These are phyloP conservation scores for Xylaria venustula DNA, from an alignment of 495 filamentous ascomycete genomes.

Conservation along the genomic window DNA sequence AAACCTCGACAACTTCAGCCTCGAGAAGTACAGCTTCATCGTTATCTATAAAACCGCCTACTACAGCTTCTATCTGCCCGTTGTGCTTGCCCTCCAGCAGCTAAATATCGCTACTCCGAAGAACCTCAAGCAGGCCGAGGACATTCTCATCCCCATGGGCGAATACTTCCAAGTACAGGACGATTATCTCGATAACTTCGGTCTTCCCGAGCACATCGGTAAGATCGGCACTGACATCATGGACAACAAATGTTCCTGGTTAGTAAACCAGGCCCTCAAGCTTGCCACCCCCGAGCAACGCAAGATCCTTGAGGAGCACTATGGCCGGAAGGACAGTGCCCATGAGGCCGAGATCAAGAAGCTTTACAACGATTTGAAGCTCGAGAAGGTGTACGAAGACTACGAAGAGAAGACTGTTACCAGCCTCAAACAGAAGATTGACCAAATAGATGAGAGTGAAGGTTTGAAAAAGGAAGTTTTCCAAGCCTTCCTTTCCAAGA, in stretches of 20 bases:
- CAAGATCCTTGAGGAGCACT: conserved; percentile 75
- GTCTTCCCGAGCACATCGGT: conserved; percentile 83
- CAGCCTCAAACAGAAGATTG: conserved; percentile 73
- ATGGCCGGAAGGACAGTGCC: conserved; percentile 80
- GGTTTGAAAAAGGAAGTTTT: conserved; percentile 90
- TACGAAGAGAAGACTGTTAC: conserved; percentile 84
- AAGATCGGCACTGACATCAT: conserved; percentile 99
- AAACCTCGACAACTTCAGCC: conserved; percentile 87
- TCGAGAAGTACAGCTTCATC: conserved; percentile 96
- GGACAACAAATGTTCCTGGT: conserved; percentile 99
- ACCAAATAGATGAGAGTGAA: conserved; percentile 73
- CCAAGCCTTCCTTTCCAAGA: conserved; percentile 87
- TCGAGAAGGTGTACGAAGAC: conserved; percentile 76
- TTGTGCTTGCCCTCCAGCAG: conserved; percentile 84
- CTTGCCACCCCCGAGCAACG: conserved; percentile 78
- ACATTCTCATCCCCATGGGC: conserved; percentile 95
- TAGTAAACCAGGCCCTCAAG: conserved; percentile 88
- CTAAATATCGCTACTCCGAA: conserved; percentile 75
- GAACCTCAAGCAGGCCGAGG: conserved; percentile 81
- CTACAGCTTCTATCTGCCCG: conserved; percentile 97
- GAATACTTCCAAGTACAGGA: conserved; percentile 99
- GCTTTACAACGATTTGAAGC: conserved; percentile 76
- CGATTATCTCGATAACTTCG: conserved; percentile 97
- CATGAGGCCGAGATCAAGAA: conserved; percentile 84
- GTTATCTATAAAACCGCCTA: conserved; percentile 99